Percentiles rank a stretch among this genome's conserved stretches.
Evolutionary conservation across 2,329 filamentous ascomycete genomes (phyloP).

Genomic region (Chaetothyriales sp.): DNA sequence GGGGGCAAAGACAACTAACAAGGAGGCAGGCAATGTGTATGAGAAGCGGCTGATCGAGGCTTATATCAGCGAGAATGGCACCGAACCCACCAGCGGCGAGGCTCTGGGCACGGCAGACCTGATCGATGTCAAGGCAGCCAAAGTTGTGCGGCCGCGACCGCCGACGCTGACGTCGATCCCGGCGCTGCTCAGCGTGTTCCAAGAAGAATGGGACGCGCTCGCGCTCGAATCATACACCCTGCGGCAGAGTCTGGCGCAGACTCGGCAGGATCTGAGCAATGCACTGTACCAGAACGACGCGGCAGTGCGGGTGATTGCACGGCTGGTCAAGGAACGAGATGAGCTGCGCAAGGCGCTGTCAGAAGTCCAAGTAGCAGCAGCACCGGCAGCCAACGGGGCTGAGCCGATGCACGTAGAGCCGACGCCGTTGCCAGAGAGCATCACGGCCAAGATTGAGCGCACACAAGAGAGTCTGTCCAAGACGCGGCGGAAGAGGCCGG

Average conservation of each 20-base stretch:
- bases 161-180: slow-evolving; percentile 93
- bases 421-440: slow-evolving; percentile 57
- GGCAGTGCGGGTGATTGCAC: slow-evolving; percentile 85
- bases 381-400: slow-evolving; percentile 36
- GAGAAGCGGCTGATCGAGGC: slow-evolving; percentile 92
- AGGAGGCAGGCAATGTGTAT: slow-evolving; percentile 60
- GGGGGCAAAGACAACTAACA: slow-evolving; percentile 21
- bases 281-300: slow-evolving; percentile 96
- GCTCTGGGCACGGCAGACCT: slow-evolving; percentile 74
- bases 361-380: slow-evolving; percentile 56
- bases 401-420: slow-evolving; percentile 91
- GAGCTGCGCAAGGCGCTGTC: slow-evolving; percentile 82
- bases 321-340: slow-evolving; percentile 79
- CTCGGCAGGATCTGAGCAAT: slow-evolving; percentile 82
- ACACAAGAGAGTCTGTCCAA: slow-evolving; percentile 73
- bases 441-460: slow-evolving; percentile 61
- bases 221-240: slow-evolving; percentile 85
- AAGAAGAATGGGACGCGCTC: slow-evolving; percentile 95
- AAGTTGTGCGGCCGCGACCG: slow-evolving; percentile 74
- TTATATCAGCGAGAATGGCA: slow-evolving; percentile 84
- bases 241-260: slow-evolving; percentile 77
- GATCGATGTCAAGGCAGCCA: slow-evolving; percentile 69
- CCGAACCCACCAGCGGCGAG: slow-evolving; percentile 80
- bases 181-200: slow-evolving; percentile 82
- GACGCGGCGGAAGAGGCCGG: slow-evolving; percentile 73